phyloP scores from a whole-genome alignment of 1,284 basidiomycete genomes.

The Kwoniella shivajii region DNA sequence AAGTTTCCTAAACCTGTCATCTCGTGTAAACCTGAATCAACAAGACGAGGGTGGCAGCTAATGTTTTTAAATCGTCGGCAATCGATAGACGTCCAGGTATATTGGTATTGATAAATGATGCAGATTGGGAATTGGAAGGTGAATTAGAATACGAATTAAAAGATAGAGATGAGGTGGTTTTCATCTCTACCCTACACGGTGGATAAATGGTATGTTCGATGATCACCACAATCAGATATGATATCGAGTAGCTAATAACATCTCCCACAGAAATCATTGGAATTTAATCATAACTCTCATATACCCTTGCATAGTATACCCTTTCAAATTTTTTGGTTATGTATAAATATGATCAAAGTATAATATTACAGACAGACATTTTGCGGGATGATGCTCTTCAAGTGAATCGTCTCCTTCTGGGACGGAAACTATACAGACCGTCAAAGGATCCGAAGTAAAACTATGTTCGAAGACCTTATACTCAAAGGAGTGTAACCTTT shows the following conservation, averaged over 20 bases:
- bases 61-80: slow-evolving; percentile 46
- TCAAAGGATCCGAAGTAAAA: no score
- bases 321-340: not conserved
- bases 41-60: not conserved
- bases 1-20: slow-evolving; percentile 55
- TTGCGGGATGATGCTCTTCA: no score
- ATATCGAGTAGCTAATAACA: not conserved
- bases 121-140: slow-evolving; percentile 97
- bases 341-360: no score
- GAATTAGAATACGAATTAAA: slow-evolving; percentile 84
- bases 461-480: no score
- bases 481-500: no score
- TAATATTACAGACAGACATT: no score
- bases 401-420: no score
- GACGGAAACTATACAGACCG: no score
- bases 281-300: not conserved
- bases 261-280: not conserved
- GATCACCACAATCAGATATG: no score
- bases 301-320: slow-evolving; percentile 15
- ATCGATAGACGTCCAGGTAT: slow-evolving; percentile 84
- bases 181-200: slow-evolving; percentile 94
- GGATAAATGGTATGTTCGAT: slow-evolving; percentile 58
- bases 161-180: slow-evolving; percentile 84
- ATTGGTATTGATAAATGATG: slow-evolving; percentile 91
- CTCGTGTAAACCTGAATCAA: no score